Evolutionary conservation across 805 yeast genomes (phyloP), one percentile per base, ranked within the genome.

Genomic region (Zygosaccharomyces gambellarensis): DNA sequence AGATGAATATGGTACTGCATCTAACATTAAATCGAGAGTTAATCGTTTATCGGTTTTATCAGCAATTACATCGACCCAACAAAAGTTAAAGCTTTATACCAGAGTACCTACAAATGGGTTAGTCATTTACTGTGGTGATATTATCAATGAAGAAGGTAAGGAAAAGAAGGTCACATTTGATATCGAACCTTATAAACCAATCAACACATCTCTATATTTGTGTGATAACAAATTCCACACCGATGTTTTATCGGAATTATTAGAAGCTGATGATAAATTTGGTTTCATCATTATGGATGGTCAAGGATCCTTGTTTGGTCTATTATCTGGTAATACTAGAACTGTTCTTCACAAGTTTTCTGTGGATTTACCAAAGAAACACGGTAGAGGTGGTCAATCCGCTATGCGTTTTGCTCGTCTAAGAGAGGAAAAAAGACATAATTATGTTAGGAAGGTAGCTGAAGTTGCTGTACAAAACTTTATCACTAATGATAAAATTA

Each of bases 331-430:
- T 70, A 94, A 94, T 75, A 90, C 96, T 42, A 85, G 99, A 77
- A 97, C 94, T 55, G 88, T 94, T 40, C 77, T 94, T 65, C 96
- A 92, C 72, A 94, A 94, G 72, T 94, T 94, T 73, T 86, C 90
- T 1, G 99, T 94, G 49, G 99, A 94, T 71, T 78, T 94, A 63
- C 99, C 99, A 63, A 94, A 94, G 78, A 94, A 94, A 88, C 99
- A 94, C 78, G 99, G 99, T 65, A 87, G 99, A 80, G 99, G 99
- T 87, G 99, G 99, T 85, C 99, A 94, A 77, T 94, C 99, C 55
- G 99, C 99, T 40, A 69, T 94, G 61, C 98, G 99, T 88, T 94
- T 94, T 78, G 85, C 97, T 23, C 90, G 99, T 79, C 79, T 94
- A 71, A 87, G 99, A 80, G 99, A 94, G 62, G 99, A 94, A 74